phyloP scores from a whole-genome alignment of 768 basidiomycete species.

The Terana coerulea region DNA sequence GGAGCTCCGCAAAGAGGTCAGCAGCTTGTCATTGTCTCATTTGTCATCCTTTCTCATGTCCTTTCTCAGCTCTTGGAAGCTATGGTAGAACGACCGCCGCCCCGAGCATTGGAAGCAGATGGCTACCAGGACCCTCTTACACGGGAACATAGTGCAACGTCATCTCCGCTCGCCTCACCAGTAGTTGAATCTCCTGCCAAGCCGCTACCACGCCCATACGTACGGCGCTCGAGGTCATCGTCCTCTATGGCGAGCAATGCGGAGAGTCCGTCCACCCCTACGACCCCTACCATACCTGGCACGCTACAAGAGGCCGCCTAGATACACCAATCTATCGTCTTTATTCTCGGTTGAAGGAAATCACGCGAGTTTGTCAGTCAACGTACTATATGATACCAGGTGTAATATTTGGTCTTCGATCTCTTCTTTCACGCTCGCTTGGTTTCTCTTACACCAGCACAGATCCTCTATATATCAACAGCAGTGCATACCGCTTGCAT shows the following conservation, averaged over 20 bases:
- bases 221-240: conserved; percentile 53
- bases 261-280: conserved; percentile 1
- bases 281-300: conserved; percentile 3
- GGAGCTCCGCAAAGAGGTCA: conserved; percentile 76
- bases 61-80: conserved; percentile 68
- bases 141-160: not conserved
- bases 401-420: not conserved
- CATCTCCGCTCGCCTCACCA: conserved; percentile 13
- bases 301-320: conserved; percentile 10
- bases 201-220: conserved; percentile 53
- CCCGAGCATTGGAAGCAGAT: conserved; percentile 64
- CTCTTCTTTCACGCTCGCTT: not conserved
- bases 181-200: conserved; percentile 30
- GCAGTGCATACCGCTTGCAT: not conserved
- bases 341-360: not conserved
- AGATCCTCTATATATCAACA: not conserved
- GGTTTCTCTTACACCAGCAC: not conserved
- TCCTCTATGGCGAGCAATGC: conserved; percentile 19
- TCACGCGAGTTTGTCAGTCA: too few relatives aligned
- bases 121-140: conserved; percentile 32
- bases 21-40: conserved; percentile 17
- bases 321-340: not conserved
- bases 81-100: conserved; percentile 82
- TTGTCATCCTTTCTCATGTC: not conserved
- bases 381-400: not conserved